Evolutionary conservation across 1,139 yeast genomes (phyloP).

Genomic region (Nakaseomyces glabratus): DNA sequence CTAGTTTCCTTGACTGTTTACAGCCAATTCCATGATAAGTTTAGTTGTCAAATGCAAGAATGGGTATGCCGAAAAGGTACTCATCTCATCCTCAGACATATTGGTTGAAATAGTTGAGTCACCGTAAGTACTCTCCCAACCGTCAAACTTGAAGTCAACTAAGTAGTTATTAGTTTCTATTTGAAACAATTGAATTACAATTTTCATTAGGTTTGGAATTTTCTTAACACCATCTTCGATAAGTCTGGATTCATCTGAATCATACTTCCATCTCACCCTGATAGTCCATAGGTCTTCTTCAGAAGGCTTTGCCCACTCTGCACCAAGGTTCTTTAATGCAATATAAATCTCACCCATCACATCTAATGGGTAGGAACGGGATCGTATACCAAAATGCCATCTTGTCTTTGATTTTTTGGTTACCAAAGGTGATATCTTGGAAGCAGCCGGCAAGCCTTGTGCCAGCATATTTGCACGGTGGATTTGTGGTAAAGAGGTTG

Average conservation of each 20-base stretch:
- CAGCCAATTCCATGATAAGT: constrained; percentile 93
- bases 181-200: constrained; percentile 94
- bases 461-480: constrained; percentile 91
- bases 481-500: constrained; percentile 87
- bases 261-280: constrained; percentile 54
- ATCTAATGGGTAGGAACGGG: constrained; percentile 91
- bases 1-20: constrained; percentile 48
- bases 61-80: constrained; percentile 88
- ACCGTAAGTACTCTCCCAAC: constrained; percentile 61
- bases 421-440: constrained; percentile 63
- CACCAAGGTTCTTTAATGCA: constrained; percentile 86
- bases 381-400: constrained; percentile 98
- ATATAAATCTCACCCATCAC: constrained; percentile 98
- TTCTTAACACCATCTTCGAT: constrained; percentile 18
- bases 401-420: constrained; percentile 84
- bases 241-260: constrained; percentile 3
- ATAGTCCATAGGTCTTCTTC: constrained; percentile 96
- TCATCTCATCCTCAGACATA: constrained; percentile 53
- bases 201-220: constrained; percentile 79
- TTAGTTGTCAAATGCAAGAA: constrained; percentile 87
- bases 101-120: constrained; percentile 29
- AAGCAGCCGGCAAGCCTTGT: constrained; percentile 38
- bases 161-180: constrained; percentile 90
- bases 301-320: constrained; percentile 94
- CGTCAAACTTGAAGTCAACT: constrained; percentile 96